phyloP scores from a whole-genome alignment of 805 yeast species.

The Lachancea thermotolerans region DNA sequence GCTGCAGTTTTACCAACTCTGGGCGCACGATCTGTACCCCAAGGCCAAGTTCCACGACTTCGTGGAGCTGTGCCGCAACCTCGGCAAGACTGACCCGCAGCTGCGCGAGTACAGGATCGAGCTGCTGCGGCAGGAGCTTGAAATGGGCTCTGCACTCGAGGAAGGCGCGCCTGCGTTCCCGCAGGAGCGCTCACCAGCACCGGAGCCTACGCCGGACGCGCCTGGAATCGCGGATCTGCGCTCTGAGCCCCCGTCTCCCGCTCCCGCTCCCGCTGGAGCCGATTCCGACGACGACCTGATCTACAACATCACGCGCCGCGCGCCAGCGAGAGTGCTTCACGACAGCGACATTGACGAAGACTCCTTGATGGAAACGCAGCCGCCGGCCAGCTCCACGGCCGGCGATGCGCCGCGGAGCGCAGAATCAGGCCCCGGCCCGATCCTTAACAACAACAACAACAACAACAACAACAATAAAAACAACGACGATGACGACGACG shows the following conservation, averaged over 20 bases:
- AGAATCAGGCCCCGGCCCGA: neutral
- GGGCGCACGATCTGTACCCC: conserved; percentile 75
- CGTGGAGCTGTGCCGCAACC: conserved; percentile 43
- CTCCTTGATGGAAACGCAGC: neutral
- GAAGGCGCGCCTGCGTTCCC: conserved; percentile 2
- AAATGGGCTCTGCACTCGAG: conserved; percentile 6
- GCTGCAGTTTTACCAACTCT: conserved; percentile 54
- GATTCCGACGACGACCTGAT: conserved; percentile 4
- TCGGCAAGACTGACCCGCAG: conserved; percentile 39
- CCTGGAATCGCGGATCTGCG: neutral
- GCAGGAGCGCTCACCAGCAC: neutral
- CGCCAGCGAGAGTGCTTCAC: neutral
- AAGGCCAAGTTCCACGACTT: conserved; percentile 74
- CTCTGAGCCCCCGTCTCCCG: neutral
- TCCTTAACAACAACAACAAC: neutral
- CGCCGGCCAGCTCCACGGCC: neutral
- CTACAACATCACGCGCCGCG: neutral
- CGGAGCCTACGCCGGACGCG: neutral
- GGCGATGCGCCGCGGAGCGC: neutral
- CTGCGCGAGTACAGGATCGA: conserved; percentile 39
- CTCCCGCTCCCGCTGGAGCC: neutral
- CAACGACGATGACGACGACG: conserved; percentile 9
- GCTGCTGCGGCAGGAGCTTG: conserved; percentile 36
- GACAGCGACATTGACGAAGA: neutral
- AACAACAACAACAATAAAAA: neutral